Evolutionary conservation across 2,329 filamentous ascomycete genomes (phyloP), one percentile per base, ranked within the genome.

Genomic region (Aureobasidium uvarum): DNA sequence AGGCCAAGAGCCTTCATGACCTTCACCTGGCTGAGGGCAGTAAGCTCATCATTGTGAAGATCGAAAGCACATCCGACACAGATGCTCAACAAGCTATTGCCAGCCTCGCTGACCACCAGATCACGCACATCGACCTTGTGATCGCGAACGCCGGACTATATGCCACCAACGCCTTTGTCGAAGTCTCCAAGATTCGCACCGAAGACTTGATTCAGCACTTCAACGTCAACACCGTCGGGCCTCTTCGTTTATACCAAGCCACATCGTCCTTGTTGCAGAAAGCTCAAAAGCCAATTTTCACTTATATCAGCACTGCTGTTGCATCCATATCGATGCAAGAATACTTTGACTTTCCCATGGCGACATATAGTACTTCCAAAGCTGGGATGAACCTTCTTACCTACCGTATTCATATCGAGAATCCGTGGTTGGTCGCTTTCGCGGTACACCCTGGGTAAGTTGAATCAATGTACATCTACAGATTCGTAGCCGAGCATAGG

Each of bases 331-430:
- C 38, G 25, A 31, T 55, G 18, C 67, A 66, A 66, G 68, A 70
- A 13, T 41, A 38, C 13, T 50, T 54, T 16, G 66, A 66, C 25
- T 45, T 77, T 1, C 73, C 76, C 0, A 73, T 70, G n/a, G 73
- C 76, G 0, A 74, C 75, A 0, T 84, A 85, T 67, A 81, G 78
- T 0, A 69, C 78, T 1, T 76, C 76, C 62, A 84, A 84, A 69
- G 72, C 75, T 1, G 74, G 69, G 69, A 69, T 75, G 38, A 78
- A 80, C 65, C 79, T 69, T 56, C 69, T 78, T 56, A 71, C 73
- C 7, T 68, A 71, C 31, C 77, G 77, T 63, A 67, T 78, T 11
- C 72, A 78, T 70, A 72, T 75, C 52, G 78, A 80, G 67, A 68
- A 76, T 33, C 41, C 65, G 28, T 28, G 20, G 20, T 11, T 46